A percentile compares a stretch with the other conserved stretches of the same genome.
These are phyloP conservation scores for Coleophoma crateriformis DNA, from an alignment of 2,329 filamentous ascomycete genomes.

Conservation along the genomic window DNA sequence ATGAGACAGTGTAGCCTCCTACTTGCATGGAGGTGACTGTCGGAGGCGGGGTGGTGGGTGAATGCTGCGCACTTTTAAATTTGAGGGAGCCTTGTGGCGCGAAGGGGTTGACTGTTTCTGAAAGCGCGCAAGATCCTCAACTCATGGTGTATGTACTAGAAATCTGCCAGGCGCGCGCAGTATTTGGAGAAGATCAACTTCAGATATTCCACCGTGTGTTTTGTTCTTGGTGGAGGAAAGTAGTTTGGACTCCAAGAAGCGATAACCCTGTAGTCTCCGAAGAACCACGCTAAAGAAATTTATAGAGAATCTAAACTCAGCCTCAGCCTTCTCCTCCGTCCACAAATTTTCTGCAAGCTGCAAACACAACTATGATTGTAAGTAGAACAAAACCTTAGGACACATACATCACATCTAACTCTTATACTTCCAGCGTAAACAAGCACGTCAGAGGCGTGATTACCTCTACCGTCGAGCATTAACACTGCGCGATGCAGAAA, in stretches of 20 bases:
- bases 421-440: conserved; percentile 48
- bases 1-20: neutral
- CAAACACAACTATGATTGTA: conserved; percentile 20
- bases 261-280: neutral
- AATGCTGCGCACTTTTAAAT: conserved; percentile 8
- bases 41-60: conserved; percentile 2
- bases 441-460: conserved; percentile 74
- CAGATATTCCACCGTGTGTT: neutral
- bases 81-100: conserved; percentile 25
- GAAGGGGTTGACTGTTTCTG: conserved; percentile 15
- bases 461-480: conserved; percentile 90
- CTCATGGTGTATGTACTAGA: conserved; percentile 16
- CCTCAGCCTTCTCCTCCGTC: neutral
- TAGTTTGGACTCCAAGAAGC: conserved; percentile 1
- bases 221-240: conserved; percentile 4
- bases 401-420: conserved; percentile 1
- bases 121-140: conserved; percentile 18
- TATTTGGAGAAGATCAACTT: conserved; percentile 2
- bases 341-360: neutral
- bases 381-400: conserved; percentile 3
- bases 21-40: neutral
- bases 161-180: conserved; percentile 10
- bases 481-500: conserved; percentile 84
- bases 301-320: neutral
- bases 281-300: neutral